Percentiles rank a stretch among this genome's conserved stretches.
phyloP scores from a whole-genome alignment of 2,329 filamentous ascomycete genomes.

The Fusarium buxicola region DNA sequence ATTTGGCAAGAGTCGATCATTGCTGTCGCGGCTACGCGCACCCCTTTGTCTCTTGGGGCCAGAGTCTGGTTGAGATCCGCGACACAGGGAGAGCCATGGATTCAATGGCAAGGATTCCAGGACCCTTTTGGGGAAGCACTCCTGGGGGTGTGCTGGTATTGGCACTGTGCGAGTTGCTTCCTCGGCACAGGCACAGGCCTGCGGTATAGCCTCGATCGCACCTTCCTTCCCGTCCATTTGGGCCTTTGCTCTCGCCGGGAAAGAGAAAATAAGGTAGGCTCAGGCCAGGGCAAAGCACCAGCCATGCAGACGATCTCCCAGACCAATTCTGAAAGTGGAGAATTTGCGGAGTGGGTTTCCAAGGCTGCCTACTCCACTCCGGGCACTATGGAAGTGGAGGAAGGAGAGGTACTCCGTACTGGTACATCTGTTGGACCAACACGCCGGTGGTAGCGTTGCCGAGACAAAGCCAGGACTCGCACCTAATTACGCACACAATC shows the following conservation, averaged over 20 bases:
- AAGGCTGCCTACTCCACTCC: slow-evolving; percentile 29
- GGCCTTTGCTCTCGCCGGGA: too few species aligned
- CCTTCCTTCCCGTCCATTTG: not conserved
- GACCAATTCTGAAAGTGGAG: slow-evolving; percentile 36
- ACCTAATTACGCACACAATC: slow-evolving; percentile 9
- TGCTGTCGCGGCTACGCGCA: slow-evolving; percentile 29
- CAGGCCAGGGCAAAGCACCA: slow-evolving; percentile 16
- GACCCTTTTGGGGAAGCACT: not conserved
- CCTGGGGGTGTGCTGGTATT: not conserved
- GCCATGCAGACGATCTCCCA: slow-evolving; percentile 37
- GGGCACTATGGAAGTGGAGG: not conserved
- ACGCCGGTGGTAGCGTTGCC: slow-evolving; percentile 21
- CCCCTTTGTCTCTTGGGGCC: slow-evolving; percentile 34
- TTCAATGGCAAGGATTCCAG: slow-evolving; percentile 8
- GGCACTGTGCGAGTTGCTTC: too few species aligned
- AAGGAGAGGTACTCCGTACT: slow-evolving; percentile 28
- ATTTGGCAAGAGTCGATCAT: slow-evolving; percentile 21
- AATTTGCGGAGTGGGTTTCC: slow-evolving; percentile 27
- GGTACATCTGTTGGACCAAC: slow-evolving; percentile 25
- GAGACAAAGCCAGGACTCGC: slow-evolving; percentile 12
- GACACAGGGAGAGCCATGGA: slow-evolving; percentile 22
- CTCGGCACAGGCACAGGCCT: too few species aligned
- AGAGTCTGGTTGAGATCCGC: slow-evolving; percentile 14
- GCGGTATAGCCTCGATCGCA: too few species aligned
- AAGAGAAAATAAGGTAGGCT: not conserved